A percentile compares a stretch with the other conserved stretches of the same genome.
phyloP scores from a whole-genome alignment of 352 stramenopile genomes.

The Phytophthora pistaciae region DNA sequence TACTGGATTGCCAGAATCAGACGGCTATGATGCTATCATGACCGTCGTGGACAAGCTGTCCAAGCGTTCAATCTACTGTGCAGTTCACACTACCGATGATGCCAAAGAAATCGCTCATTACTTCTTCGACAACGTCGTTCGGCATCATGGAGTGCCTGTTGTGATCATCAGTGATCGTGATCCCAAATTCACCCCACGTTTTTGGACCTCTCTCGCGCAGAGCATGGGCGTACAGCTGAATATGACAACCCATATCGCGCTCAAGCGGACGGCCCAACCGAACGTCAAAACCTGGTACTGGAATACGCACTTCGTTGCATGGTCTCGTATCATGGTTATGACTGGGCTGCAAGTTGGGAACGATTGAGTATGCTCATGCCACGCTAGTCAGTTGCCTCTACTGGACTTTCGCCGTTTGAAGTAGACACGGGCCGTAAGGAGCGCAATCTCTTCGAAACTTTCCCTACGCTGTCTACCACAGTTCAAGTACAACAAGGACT shows the following conservation, averaged over 20 bases:
- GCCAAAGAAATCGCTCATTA: conserved; percentile 8
- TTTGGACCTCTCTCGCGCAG: conserved; percentile 12
- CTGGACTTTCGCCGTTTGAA: conserved; percentile 15
- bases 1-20: conserved; percentile 28
- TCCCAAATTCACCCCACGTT: conserved; percentile 14
- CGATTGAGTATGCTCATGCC: conserved; percentile 21
- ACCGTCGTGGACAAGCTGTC: conserved; percentile 38
- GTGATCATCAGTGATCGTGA: conserved; percentile 18
- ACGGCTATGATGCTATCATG: conserved; percentile 32
- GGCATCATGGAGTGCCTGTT: conserved; percentile 10
- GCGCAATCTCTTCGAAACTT: not conserved
- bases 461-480: conserved; percentile 4
- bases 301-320: conserved; percentile 20
- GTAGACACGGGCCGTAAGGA: conserved; percentile 18
- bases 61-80: conserved; percentile 27
- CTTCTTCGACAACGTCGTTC: conserved; percentile 18
- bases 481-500: conserved; percentile 20
- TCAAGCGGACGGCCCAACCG: conserved; percentile 15
- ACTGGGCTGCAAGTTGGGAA: conserved; percentile 18
- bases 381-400: conserved; percentile 22
- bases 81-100: conserved; percentile 4
- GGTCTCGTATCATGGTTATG: conserved; percentile 20
- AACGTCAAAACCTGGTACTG: conserved; percentile 15
- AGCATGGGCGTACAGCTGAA: conserved; percentile 16
- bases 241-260: conserved; percentile 23